Percentiles rank a stretch among this genome's conserved stretches.
Evolutionary conservation across 768 basidiomycete genomes (phyloP).

Genomic region (Gloeophyllum trabeum): DNA sequence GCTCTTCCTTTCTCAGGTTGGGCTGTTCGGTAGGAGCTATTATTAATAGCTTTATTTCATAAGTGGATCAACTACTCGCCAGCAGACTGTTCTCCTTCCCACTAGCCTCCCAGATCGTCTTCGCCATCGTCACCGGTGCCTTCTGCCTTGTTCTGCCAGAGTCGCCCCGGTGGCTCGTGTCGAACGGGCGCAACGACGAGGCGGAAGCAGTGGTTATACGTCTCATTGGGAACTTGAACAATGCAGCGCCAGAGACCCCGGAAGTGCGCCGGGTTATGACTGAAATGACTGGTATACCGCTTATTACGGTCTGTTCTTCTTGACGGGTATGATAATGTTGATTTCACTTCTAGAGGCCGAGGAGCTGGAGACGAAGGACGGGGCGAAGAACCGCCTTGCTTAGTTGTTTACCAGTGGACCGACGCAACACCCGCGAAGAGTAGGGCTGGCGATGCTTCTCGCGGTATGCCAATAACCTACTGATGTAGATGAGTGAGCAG

Average conservation of each 20-base stretch:
- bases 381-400: not conserved
- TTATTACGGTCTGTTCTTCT: not conserved
- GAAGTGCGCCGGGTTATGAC: not conserved
- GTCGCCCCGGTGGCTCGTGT: slow-evolving; percentile 1
- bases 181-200: not conserved
- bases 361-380: not conserved
- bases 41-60: not conserved
- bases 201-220: not conserved
- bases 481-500: not conserved
- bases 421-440: not conserved
- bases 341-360: not conserved
- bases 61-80: not conserved
- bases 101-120: not conserved
- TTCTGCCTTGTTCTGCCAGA: not conserved
- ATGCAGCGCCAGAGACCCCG: not conserved
- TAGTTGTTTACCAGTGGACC: not conserved
- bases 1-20: not conserved
- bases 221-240: not conserved
- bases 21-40: not conserved
- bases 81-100: not conserved
- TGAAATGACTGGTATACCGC: not conserved
- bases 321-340: not conserved
- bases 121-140: not conserved
- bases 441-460: not conserved
- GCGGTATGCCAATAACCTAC: not conserved